Conservation (phyloP, 1,284 basidiomycete species). For the Ustilago nuda region DNA sequence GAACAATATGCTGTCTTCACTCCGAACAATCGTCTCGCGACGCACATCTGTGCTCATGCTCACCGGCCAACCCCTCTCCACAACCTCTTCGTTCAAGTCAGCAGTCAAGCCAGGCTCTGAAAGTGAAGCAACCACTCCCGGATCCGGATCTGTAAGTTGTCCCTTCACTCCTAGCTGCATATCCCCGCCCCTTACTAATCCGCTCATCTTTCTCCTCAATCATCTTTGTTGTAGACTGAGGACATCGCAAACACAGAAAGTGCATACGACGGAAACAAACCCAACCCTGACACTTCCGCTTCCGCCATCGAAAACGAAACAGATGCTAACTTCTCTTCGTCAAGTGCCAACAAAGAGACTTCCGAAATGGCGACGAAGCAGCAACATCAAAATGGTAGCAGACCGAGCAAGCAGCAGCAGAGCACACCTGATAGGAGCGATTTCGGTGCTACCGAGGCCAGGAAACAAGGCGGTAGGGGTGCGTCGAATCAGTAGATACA, state of each 20-base stretch:
- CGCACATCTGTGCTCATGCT: background rate
- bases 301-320: slow-evolving; percentile 29
- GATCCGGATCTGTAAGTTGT: slow-evolving; percentile 37
- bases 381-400: slow-evolving; percentile 7
- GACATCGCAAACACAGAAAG: slow-evolving; percentile 35
- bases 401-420: slow-evolving; percentile 26
- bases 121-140: slow-evolving; percentile 42
- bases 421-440: slow-evolving; percentile 4
- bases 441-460: slow-evolving; percentile 29
- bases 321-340: slow-evolving; percentile 16
- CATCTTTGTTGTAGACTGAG: slow-evolving; percentile 24
- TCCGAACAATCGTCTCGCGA: slow-evolving; percentile 1
- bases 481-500: background rate
- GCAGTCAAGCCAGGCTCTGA: slow-evolving; percentile 48
- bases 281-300: slow-evolving; percentile 20
- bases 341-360: slow-evolving; percentile 16
- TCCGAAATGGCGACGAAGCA: slow-evolving; percentile 20
- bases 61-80: background rate
- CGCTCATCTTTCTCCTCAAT: background rate
- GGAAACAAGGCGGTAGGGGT: slow-evolving; percentile 30
- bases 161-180: background rate
- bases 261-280: slow-evolving; percentile 30
- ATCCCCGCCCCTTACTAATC: too few species aligned
- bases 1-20: slow-evolving; percentile 3
- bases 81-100: background rate